Conservation (phyloP, 768 basidiomycete genomes). For the Coprinellus micaceus region DNA sequence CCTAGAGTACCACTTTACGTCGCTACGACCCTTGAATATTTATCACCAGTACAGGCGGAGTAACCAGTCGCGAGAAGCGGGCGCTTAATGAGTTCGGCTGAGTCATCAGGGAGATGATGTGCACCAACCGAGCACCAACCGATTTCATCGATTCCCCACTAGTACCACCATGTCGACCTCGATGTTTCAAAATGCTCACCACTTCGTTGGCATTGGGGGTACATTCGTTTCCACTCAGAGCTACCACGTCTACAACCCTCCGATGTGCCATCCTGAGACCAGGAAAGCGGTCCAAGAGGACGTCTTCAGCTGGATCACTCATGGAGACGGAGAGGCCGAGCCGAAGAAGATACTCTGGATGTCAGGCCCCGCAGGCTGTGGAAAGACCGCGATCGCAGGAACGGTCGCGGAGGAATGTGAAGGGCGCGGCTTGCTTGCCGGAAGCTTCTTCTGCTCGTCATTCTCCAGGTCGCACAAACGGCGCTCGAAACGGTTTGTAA, state of each 20-base stretch:
- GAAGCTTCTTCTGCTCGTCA: constrained; percentile 11
- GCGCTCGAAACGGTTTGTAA: neutral
- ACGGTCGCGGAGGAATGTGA: constrained; percentile 5
- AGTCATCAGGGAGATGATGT: no score
- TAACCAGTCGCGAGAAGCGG: no score
- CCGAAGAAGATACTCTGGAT: constrained; percentile 1
- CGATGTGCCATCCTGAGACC: constrained; percentile 2
- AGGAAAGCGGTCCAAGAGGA: constrained; percentile 5
- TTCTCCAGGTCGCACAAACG: neutral
- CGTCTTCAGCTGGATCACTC: constrained; percentile 2
- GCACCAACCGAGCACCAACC: no score
- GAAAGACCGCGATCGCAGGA: constrained; percentile 11
- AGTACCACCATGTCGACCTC: no score
- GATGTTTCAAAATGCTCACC: no score
- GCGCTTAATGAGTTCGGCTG: no score
- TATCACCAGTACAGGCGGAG: no score
- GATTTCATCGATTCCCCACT: no score
- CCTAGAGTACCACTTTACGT: no score
- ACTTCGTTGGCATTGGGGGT: no score
- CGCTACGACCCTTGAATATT: no score
- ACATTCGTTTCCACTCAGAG: no score
- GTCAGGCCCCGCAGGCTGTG: constrained; percentile 7
- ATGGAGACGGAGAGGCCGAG: neutral
- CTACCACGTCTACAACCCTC: neutral
- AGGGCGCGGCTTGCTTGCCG: neutral